phyloP scores from a whole-genome alignment of 257 asterid genomes.

The Solanum dulcamara region DNA sequence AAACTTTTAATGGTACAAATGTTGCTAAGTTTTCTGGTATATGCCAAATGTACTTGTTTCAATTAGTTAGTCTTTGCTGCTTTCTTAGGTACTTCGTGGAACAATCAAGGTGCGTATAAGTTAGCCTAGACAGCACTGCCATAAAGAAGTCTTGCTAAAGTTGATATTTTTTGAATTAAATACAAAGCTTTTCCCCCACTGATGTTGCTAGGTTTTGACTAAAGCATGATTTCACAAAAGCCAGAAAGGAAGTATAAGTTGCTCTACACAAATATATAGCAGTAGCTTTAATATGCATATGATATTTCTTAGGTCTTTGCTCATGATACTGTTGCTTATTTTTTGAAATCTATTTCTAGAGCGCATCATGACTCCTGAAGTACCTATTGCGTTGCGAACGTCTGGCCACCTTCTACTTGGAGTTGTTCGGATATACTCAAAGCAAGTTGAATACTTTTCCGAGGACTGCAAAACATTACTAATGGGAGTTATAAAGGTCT shows the following conservation, averaged over 20 bases:
- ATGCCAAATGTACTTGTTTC: not conserved
- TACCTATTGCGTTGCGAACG: conserved; percentile 85
- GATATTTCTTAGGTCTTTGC: not conserved
- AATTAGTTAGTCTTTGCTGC: not conserved
- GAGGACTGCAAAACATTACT: conserved; percentile 51
- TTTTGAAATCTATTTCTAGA: conserved; percentile 29
- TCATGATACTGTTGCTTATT: not conserved
- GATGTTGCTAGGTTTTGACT: not conserved
- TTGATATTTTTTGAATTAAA: not conserved
- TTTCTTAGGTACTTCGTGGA: not conserved
- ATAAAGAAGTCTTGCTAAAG: not conserved
- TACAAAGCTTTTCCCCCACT: not conserved
- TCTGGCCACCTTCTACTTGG: conserved; percentile 93
- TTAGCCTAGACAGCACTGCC: not conserved
- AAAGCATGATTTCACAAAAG: not conserved
- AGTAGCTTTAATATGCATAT: not conserved
- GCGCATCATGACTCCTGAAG: conserved; percentile 62
- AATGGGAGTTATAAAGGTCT: conserved; percentile 33
- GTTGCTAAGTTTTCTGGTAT: not conserved
- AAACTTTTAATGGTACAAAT: not conserved
- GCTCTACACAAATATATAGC: not conserved
- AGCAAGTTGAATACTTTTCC: conserved; percentile 69
- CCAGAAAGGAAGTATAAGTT: not conserved
- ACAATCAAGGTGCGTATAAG: not conserved
- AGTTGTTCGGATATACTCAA: conserved; percentile 82